These are phyloP conservation scores for Teunomyces cretensis DNA, from an alignment of 805 yeast genomes.

Conservation along the genomic window DNA sequence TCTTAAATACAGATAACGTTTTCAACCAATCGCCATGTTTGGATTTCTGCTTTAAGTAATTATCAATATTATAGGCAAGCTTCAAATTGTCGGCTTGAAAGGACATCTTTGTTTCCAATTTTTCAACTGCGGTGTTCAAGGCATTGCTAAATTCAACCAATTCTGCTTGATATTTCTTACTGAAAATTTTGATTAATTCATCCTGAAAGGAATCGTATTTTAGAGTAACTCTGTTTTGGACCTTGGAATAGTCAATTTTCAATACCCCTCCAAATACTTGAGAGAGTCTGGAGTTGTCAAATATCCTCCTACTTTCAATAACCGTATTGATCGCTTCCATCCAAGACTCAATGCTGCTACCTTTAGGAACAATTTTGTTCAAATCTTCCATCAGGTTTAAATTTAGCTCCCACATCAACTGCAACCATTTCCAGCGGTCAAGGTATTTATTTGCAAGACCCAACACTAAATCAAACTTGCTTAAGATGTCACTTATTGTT, in stretches of 20 bases:
- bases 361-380: slow-evolving; percentile 18
- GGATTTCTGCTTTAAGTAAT: slow-evolving; percentile 11
- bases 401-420: slow-evolving; percentile 55
- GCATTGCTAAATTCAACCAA: slow-evolving; percentile 29
- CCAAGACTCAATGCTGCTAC: slow-evolving; percentile 43
- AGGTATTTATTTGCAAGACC: slow-evolving; percentile 36
- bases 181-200: slow-evolving; percentile 41
- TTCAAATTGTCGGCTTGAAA: slow-evolving; percentile 36
- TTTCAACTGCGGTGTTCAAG: slow-evolving; percentile 30
- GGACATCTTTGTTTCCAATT: slow-evolving; percentile 30
- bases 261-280: slow-evolving; percentile 38
- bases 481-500: slow-evolving; percentile 3
- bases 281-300: slow-evolving; percentile 50
- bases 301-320: slow-evolving; percentile 39
- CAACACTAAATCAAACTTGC: slow-evolving; percentile 31
- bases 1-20: slow-evolving; percentile 10
- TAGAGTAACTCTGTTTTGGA: slow-evolving; percentile 50
- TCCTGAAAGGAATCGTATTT: slow-evolving; percentile 63
- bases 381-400: slow-evolving; percentile 43
- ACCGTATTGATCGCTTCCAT: slow-evolving; percentile 44
- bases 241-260: slow-evolving; percentile 48
- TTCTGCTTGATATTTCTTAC: slow-evolving; percentile 31
- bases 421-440: slow-evolving; percentile 53
- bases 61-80: slow-evolving; percentile 40
- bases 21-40: slow-evolving; percentile 15